Evolutionary conservation across 176 grass and related monocot genomes (phyloP).

Genomic region (Leersia perrieri): DNA sequence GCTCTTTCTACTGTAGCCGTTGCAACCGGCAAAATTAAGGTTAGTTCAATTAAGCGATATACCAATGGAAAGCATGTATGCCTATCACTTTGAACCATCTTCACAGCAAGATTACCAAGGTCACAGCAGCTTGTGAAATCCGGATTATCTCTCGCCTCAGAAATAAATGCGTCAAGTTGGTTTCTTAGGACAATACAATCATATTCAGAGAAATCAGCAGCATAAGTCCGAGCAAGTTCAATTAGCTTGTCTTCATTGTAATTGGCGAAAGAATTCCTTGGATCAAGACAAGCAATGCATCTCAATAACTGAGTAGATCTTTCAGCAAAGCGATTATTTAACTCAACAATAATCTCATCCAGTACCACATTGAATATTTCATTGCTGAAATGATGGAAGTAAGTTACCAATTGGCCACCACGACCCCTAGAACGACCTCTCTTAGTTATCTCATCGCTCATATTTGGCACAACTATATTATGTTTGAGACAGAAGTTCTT

Average conservation of each 20-base stretch:
- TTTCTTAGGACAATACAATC: not conserved
- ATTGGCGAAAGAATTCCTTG: not conserved
- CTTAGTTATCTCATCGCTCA: not conserved
- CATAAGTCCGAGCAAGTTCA: no score
- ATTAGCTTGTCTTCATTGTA: no score
- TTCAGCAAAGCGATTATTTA: not conserved
- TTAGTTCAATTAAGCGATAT: not conserved
- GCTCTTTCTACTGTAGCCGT: no score
- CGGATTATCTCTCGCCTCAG: not conserved
- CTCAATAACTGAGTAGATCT: not conserved
- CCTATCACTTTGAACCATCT: no score
- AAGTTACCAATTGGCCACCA: not conserved
- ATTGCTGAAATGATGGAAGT: not conserved
- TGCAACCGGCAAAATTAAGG: not conserved
- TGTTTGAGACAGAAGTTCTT: not conserved
- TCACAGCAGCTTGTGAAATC: not conserved
- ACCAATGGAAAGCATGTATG: not conserved
- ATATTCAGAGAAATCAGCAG: no score
- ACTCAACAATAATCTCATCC: not conserved
- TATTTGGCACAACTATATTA: not conserved
- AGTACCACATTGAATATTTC: not conserved
- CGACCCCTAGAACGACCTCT: not conserved
- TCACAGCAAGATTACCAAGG: not conserved
- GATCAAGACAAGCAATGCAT: not conserved
- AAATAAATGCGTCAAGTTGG: not conserved